Base-by-base conservation (phyloP, 1,284 basidiomycete genomes). In the Phellinidium pouzarii region DNA sequence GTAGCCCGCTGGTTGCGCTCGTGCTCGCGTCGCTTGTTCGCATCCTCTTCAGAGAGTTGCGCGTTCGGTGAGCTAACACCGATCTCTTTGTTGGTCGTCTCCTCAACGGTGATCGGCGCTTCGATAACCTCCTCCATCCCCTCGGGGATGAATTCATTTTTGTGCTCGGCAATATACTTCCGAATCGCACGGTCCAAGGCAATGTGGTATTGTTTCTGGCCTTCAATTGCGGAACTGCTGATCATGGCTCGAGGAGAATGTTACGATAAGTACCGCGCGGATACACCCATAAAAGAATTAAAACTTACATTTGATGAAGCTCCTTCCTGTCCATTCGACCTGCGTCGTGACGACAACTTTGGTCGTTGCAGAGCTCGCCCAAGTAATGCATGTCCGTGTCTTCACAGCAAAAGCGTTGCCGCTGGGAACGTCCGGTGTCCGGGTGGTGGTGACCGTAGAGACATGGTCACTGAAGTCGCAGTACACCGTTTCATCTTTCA, bases 281-380 rank as follows among this genome's bases (percentile, higher is more conserved):
- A 25, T 42, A 36, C 12, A 40, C 50, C 3, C 44, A 4, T 25
- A 25, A 31, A 20, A 29, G 22, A 44, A 11, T 50, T 52, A 44
- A 31, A 5, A 68, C 79, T 60, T 58, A 91, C 93, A 87, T 70
- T 91, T 95, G 68, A 99, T 91, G 72, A 97, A 97, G 68, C 91
- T 95, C 60, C 94, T 79, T 20, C 94, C 94, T 0, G 87, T 91
- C 94, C 95, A 99, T 58, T 98, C 94, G 2, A 98, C 92, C 59
- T 88, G 81, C 5, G 90, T 94, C 34, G 92, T 94, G 3, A 99
- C 91, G 6, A 91, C 62, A 11, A 99, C 80, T 49, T 79, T 81
- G 1, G 89, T 87, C 3, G 84, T 80, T 50, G 88, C 80, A 3
- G 79, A 73, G 47, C 86, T 86, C 3, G 90, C 93, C 94, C 94